phyloP scores from a whole-genome alignment of 73 alveolate species.

The Paramecium biaurelia region DNA sequence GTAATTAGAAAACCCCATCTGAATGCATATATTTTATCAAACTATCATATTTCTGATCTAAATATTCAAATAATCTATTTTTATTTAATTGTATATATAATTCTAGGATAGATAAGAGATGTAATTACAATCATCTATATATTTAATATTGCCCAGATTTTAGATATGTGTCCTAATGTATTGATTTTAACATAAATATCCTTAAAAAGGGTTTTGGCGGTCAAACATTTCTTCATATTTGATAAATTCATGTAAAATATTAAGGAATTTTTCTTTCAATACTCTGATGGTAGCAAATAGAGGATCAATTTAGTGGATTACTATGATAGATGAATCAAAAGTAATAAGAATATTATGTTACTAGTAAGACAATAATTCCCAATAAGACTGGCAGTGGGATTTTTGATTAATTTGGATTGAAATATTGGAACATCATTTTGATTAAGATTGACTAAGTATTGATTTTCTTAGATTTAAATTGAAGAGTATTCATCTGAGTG shows the following conservation, averaged over 20 bases:
- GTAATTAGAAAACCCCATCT: background rate
- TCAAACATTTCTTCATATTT: background rate
- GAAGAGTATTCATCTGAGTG: background rate
- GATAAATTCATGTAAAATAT: background rate
- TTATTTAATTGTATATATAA: background rate
- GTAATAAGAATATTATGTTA: background rate
- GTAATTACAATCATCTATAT: background rate
- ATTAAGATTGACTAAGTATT: background rate
- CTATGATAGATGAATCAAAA: background rate
- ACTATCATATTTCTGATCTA: background rate
- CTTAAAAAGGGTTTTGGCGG: background rate
- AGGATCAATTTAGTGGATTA: slow-evolving; percentile 1
- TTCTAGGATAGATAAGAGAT: background rate
- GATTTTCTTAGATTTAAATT: background rate
- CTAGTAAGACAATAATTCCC: slow-evolving; percentile 26
- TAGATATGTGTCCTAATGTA: background rate
- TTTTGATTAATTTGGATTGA: background rate
- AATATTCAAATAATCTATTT: background rate
- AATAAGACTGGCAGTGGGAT: slow-evolving; percentile 5
- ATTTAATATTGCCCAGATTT: background rate
- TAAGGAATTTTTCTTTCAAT: background rate
- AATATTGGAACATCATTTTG: background rate
- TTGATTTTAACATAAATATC: background rate
- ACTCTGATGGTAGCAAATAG: background rate
- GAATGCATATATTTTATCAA: background rate